Evolutionary conservation across 805 yeast genomes (phyloP), one percentile per base, ranked within the genome.

Genomic region (Pichia thaimueangensis): DNA sequence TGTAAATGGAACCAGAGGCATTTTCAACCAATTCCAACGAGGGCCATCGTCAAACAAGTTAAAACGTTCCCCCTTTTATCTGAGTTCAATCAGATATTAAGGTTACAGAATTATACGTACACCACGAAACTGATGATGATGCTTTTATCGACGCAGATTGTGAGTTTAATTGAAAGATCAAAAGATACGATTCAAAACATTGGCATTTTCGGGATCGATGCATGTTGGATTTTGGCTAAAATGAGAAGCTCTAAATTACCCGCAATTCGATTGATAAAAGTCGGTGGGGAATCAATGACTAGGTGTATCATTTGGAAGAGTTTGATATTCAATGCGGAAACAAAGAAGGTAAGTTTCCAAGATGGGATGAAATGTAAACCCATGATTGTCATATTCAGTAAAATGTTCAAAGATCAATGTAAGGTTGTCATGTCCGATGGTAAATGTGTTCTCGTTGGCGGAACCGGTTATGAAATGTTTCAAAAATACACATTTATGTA

Each of bases 201-300:
- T 21, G 41, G 45, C 4, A 22, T 42, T 17, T 42, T 42, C 17
- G 45, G 41, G 15, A 37, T 42, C 10, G 45, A 41, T 27, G 27
- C 36, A n/a, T 12, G 29, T 12, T 35, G 45, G 45, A 24, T 41
- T 22, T 13, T 41, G 20, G 22, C 16, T n/a, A 30, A 23, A 28
- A n/a, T 22, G 15, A n/a, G 28, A 6, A n/a, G n/a, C n/a, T n/a
- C 9, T 4, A 20, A 31, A 17, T 30, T 30, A 12, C 22, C 22
- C 4, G 23, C 28, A 16, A 12, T 41, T 16, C 15, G 39, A n/a
- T 6, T 41, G 4, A 19, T 37, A 5, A 28, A 31, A 27, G 36
- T 36, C 8, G 37, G 33, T 19, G 45, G 45, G 7, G 37, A 42
- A 8, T 42, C 45, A 9, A 31, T 42, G 17, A 32, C 41, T 15